phyloP scores from a whole-genome alignment of 495 filamentous ascomycete species.

The Melanomma pulvis-pyrius region DNA sequence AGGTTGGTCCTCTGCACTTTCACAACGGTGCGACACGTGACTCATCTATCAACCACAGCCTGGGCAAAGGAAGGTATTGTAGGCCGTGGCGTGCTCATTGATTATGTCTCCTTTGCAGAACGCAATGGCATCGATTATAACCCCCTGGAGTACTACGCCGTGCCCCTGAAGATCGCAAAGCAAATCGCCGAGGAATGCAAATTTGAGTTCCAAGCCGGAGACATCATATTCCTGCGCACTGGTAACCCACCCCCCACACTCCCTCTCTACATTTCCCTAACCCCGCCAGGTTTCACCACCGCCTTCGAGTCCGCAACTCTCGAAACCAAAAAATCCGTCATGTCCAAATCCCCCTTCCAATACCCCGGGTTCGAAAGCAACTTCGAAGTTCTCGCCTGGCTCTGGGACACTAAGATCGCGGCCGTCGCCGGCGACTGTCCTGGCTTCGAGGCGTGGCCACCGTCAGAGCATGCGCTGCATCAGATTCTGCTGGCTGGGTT shows the following conservation, averaged over 20 bases:
- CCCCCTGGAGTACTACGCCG: constrained; percentile 19
- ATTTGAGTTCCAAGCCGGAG: constrained; percentile 30
- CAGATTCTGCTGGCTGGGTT: constrained; percentile 30
- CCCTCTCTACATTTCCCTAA: not conserved
- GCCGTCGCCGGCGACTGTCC: constrained; percentile 34
- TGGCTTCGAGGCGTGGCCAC: constrained; percentile 33
- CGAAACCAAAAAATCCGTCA: constrained; percentile 20
- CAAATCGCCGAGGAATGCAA: constrained; percentile 26
- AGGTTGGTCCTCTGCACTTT: not conserved
- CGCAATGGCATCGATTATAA: constrained; percentile 27
- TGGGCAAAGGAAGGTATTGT: constrained; percentile 35
- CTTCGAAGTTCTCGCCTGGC: constrained; percentile 28
- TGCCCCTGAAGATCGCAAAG: constrained; percentile 16
- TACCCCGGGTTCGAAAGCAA: constrained; percentile 29
- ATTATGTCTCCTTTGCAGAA: constrained; percentile 29
- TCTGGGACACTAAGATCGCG: constrained; percentile 33
- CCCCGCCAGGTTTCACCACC: constrained; percentile 17
- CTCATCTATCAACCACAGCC: constrained; percentile 6
- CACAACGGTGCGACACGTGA: not conserved
- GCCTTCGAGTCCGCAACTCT: constrained; percentile 20
- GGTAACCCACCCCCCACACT: not conserved
- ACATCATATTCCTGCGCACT: constrained; percentile 31
- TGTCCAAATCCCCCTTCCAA: constrained; percentile 27
- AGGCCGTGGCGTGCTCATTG: constrained; percentile 34
- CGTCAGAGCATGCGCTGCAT: constrained; percentile 25